Conservation (phyloP, 768 basidiomycete species). For the Gyrodon lividus region DNA sequence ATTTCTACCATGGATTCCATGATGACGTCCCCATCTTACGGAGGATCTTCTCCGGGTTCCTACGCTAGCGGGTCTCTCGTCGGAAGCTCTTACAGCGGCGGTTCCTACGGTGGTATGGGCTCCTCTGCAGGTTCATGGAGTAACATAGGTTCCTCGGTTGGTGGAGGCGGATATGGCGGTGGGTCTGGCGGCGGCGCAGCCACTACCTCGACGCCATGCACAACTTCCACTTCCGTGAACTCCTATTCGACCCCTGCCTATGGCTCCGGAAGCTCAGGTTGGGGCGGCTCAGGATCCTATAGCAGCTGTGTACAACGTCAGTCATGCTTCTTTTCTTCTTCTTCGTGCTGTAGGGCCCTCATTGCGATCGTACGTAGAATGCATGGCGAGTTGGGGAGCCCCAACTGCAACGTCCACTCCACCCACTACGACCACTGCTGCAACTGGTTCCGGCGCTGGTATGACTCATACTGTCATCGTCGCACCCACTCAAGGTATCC, state of each 20-base stretch:
- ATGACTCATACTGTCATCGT: slow-evolving; percentile 75
- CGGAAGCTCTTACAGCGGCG: not conserved
- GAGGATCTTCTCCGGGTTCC: not conserved
- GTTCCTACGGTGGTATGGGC: not conserved
- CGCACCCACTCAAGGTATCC: slow-evolving; percentile 72
- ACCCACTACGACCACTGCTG: slow-evolving; percentile 16
- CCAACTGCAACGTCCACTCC: slow-evolving; percentile 29
- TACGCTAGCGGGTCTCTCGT: not conserved
- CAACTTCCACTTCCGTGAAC: slow-evolving; percentile 20
- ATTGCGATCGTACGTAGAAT: slow-evolving; percentile 45
- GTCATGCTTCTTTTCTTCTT: slow-evolving; percentile 24
- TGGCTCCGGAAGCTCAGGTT: slow-evolving; percentile 61
- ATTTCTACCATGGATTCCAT: not conserved
- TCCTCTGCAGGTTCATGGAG: no score
- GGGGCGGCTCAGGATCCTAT: slow-evolving; percentile 53
- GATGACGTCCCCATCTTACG: not conserved
- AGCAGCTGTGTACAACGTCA: slow-evolving; percentile 69
- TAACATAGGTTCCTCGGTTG: not conserved
- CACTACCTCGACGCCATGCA: not conserved
- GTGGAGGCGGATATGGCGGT: not conserved
- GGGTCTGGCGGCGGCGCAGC: not conserved
- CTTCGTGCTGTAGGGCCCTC: not conserved
- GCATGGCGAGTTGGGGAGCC: slow-evolving; percentile 57
- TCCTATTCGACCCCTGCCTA: slow-evolving; percentile 48
- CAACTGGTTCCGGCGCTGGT: slow-evolving; percentile 45